These are phyloP conservation scores for Penicillium flavigenum DNA, from an alignment of 495 filamentous ascomycete genomes.

Conservation along the genomic window DNA sequence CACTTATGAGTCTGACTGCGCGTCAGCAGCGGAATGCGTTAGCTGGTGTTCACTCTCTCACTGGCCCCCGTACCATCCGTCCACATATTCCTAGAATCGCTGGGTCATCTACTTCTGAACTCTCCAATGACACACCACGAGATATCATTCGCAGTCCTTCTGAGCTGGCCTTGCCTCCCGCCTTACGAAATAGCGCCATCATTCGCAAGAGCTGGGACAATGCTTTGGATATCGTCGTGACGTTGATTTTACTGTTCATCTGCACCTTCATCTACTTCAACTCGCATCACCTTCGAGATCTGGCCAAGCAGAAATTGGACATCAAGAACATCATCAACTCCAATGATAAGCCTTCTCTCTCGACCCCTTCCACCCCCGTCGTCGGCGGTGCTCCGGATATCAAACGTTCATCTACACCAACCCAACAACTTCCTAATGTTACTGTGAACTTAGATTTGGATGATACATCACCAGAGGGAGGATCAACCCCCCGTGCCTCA, in stretches of 20 bases:
- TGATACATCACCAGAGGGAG: conserved; percentile 23
- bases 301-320: conserved; percentile 53
- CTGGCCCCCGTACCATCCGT: conserved; percentile 36
- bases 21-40: conserved; percentile 49
- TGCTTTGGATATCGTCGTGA: conserved; percentile 51
- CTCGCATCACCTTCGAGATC: conserved; percentile 46
- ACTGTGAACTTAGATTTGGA: conserved; percentile 38
- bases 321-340: conserved; percentile 52
- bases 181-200: conserved; percentile 50
- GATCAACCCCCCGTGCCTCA: conserved; percentile 28
- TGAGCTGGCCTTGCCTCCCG: conserved; percentile 46
- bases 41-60: conserved; percentile 54
- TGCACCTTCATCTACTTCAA: conserved; percentile 52
- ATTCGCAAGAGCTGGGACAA: conserved; percentile 56
- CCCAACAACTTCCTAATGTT: conserved; percentile 30
- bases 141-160: conserved; percentile 41
- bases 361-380: conserved; percentile 47
- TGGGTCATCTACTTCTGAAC: conserved; percentile 30
- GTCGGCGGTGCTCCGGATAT: conserved; percentile 29
- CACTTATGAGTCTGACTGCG: conserved; percentile 42
- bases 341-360: conserved; percentile 43
- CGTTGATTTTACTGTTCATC: conserved; percentile 44
- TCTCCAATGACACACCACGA: conserved; percentile 44
- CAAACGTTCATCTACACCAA: conserved; percentile 27
- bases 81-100: conserved; percentile 40